Conservation (phyloP, 805 yeast species). For the Candida insectalens region DNA sequence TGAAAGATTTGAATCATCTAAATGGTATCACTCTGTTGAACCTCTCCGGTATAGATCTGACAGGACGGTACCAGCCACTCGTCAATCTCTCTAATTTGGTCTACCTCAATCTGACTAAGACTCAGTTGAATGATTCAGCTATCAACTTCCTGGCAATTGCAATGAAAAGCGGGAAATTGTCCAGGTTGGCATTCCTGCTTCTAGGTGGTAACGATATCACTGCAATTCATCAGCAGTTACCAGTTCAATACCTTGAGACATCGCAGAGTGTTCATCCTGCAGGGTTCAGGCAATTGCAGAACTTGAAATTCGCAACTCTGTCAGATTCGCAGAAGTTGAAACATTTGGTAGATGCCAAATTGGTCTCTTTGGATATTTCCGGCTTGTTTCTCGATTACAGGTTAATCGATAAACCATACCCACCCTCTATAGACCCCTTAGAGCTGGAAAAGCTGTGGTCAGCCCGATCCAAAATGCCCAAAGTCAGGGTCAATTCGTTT, state of each 20-base stretch:
- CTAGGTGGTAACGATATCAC: slow-evolving; percentile 7
- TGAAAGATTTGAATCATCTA: slow-evolving; percentile 7
- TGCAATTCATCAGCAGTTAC: not conserved
- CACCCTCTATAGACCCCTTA: not conserved
- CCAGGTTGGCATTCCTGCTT: slow-evolving; percentile 10
- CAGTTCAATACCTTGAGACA: slow-evolving; percentile 2
- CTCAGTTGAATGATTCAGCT: slow-evolving; percentile 11
- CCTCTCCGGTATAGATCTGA: slow-evolving; percentile 8
- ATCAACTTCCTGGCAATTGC: slow-evolving; percentile 18
- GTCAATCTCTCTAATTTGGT: slow-evolving; percentile 7
- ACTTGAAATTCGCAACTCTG: slow-evolving; percentile 1
- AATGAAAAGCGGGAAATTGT: slow-evolving; percentile 17
- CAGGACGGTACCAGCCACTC: slow-evolving; percentile 3
- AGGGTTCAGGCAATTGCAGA: slow-evolving; percentile 3
- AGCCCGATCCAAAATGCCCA: not conserved
- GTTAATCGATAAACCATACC: not conserved
- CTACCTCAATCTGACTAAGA: slow-evolving; percentile 13
- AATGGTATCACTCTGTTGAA: slow-evolving; percentile 12
- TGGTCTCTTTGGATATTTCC: not conserved
- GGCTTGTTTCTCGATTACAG: slow-evolving; percentile 4
- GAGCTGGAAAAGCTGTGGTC: slow-evolving; percentile 1
- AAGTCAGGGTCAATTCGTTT: not conserved
- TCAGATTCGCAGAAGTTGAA: slow-evolving; percentile 11
- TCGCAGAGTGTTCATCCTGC: not conserved
- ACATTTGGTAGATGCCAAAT: slow-evolving; percentile 4